Evolutionary conservation across 2,329 filamentous ascomycete species (phyloP).

Genomic region (Daldinia sp.): DNA sequence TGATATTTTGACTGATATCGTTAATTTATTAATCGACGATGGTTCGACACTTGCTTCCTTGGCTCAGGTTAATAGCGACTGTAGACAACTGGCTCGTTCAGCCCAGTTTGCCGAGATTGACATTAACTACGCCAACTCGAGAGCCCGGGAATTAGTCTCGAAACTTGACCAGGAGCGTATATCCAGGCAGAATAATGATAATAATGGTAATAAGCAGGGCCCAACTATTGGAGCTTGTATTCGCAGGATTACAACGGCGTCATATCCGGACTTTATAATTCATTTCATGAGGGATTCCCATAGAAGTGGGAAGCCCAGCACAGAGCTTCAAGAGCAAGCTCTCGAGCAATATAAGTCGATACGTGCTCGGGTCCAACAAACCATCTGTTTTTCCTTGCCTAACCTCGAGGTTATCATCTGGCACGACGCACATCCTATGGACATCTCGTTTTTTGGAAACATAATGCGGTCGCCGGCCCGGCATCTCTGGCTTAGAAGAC

Average conservation of each 20-base stretch:
- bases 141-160: background rate
- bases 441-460: background rate
- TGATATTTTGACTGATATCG: constrained; percentile 5
- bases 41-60: constrained; percentile 1
- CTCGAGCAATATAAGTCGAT: background rate
- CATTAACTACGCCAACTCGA: constrained; percentile 1
- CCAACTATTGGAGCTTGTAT: background rate
- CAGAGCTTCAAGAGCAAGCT: background rate
- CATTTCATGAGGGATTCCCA: background rate
- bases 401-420: constrained; percentile 2
- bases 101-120: constrained; percentile 11
- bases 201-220: background rate
- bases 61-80: constrained; percentile 12
- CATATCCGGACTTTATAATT: background rate
- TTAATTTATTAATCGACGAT: constrained; percentile 11
- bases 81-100: constrained; percentile 21
- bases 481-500: background rate
- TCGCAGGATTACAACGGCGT: background rate
- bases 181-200: background rate
- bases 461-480: background rate
- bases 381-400: background rate
- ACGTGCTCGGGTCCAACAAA: background rate
- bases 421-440: background rate
- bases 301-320: background rate
- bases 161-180: background rate